Evolutionary conservation across 2,329 filamentous ascomycete genomes (phyloP).

Genomic region (Leptodontidium sp.): DNA sequence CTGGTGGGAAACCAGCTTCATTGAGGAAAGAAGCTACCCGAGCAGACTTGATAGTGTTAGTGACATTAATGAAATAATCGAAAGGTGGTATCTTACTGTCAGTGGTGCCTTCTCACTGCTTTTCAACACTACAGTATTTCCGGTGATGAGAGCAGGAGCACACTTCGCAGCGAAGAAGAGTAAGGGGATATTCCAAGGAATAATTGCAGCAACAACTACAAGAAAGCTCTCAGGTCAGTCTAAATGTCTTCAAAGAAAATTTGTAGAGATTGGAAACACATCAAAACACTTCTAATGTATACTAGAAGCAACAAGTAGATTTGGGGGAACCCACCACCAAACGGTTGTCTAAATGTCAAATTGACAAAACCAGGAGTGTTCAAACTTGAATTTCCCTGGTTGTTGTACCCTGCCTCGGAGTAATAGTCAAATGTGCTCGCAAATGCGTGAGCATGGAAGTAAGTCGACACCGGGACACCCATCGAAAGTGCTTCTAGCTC

Average conservation of each 20-base stretch:
- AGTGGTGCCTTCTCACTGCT: slow-evolving; percentile 58
- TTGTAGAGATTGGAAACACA: not conserved
- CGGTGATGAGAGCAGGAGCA: slow-evolving; percentile 65
- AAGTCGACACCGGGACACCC: slow-evolving; percentile 47
- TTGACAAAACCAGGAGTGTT: slow-evolving; percentile 54
- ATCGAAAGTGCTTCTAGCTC: slow-evolving; percentile 49
- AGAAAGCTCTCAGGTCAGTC: not conserved
- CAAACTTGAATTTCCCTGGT: slow-evolving; percentile 48
- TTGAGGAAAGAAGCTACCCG: slow-evolving; percentile 48
- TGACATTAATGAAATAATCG: slow-evolving; percentile 49
- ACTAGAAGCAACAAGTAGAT: not conserved
- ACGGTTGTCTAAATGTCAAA: slow-evolving; percentile 69
- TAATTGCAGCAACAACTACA: slow-evolving; percentile 56
- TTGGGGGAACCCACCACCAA: slow-evolving; percentile 38
- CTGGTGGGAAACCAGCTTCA: slow-evolving; percentile 46
- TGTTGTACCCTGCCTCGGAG: slow-evolving; percentile 53
- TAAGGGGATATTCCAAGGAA: slow-evolving; percentile 64
- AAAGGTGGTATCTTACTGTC: slow-evolving; percentile 64
- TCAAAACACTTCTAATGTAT: not conserved
- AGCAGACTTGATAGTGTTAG: slow-evolving; percentile 49
- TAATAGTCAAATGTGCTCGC: slow-evolving; percentile 51
- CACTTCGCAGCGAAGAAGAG: slow-evolving; percentile 61
- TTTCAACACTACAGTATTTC: slow-evolving; percentile 57
- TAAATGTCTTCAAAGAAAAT: not conserved
- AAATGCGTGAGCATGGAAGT: slow-evolving; percentile 43